Conservation (phyloP, 148 eudicot species). For the Polygonum maritimum region DNA sequence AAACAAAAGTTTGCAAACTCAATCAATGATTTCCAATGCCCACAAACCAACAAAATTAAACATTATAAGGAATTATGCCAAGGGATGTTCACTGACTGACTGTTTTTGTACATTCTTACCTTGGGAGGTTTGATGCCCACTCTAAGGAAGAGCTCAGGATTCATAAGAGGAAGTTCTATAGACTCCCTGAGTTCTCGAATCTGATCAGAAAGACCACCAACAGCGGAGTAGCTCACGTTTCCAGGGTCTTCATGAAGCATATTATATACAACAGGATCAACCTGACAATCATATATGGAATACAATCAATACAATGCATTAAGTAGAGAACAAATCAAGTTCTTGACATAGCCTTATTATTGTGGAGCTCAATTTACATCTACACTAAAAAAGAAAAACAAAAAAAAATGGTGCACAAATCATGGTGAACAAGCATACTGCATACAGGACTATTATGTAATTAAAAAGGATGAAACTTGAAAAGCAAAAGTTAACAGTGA, state of each 20-base stretch:
- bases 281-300: conserved; percentile 28
- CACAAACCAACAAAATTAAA: not conserved
- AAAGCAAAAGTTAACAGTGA: not conserved
- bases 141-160: conserved; percentile 93
- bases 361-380: not conserved
- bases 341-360: not conserved
- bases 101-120: conserved; percentile 29
- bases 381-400: not conserved
- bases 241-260: conserved; percentile 99
- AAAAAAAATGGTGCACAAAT: not conserved
- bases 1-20: not conserved
- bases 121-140: conserved; percentile 99
- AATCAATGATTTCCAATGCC: not conserved
- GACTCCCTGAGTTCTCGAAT: conserved; percentile 96
- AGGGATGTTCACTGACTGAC: not conserved
- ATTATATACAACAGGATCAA: conserved; percentile 98
- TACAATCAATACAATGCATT: not conserved
- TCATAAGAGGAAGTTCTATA: conserved; percentile 91
- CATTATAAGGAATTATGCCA: not conserved
- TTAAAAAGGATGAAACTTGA: not conserved
- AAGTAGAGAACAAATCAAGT: not conserved
- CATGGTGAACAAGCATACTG: not conserved
- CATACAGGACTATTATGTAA: not conserved
- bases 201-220: conserved; percentile 96
- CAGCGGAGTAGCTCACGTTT: conserved; percentile 92